phyloP scores from a whole-genome alignment of 2,329 filamentous ascomycete genomes.

The Pseudopithomyces chartarum region DNA sequence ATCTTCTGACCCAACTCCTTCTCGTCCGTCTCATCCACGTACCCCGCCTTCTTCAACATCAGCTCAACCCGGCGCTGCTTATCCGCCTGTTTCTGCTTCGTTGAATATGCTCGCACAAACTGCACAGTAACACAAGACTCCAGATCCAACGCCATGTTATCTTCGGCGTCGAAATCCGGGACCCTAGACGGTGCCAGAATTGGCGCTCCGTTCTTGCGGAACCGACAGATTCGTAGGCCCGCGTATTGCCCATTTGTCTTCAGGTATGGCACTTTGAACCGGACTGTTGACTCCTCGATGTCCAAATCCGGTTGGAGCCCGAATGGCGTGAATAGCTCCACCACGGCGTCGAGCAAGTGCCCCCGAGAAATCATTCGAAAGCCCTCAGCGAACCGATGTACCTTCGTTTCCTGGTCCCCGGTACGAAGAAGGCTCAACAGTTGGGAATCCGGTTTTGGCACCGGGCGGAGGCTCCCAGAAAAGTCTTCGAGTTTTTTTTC shows the following conservation, averaged over 20 bases:
- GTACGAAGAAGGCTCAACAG: neutral
- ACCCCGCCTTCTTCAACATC: neutral
- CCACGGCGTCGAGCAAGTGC: neutral
- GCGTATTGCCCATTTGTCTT: neutral
- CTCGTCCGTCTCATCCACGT: neutral
- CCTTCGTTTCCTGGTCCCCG: neutral
- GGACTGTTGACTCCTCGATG: neutral
- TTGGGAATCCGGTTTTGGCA: neutral
- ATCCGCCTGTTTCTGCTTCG: neutral
- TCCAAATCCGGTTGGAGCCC: neutral
- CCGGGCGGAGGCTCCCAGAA: neutral
- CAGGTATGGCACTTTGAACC: neutral
- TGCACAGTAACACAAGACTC: neutral
- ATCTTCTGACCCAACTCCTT: neutral
- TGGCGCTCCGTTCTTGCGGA: neutral
- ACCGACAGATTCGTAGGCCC: neutral
- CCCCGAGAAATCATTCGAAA: neutral
- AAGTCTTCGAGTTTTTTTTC: neutral
- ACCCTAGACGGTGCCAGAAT: neutral
- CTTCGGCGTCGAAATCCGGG: neutral
- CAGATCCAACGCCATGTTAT: neutral
- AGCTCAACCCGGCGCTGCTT: neutral
- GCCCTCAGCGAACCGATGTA: neutral
- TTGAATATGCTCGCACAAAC: too few species aligned
- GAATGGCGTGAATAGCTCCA: neutral